phyloP scores from a whole-genome alignment of 345 rosid species.

The Populus tremula region DNA sequence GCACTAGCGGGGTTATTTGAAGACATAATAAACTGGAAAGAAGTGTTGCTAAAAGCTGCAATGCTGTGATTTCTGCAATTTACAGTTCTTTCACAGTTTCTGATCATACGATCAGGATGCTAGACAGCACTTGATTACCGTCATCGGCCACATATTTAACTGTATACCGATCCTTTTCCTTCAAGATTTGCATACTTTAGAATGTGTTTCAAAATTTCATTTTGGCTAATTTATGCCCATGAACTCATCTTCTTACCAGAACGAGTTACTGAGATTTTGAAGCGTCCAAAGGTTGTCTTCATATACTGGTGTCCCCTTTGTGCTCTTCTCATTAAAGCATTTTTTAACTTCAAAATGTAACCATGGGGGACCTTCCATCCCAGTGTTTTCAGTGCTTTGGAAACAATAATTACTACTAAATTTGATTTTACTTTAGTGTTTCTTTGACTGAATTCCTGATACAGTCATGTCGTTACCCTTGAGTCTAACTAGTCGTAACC shows the following conservation, averaged over 20 bases:
- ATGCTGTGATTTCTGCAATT: conserved; percentile 10
- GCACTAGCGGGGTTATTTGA: conserved; percentile 11
- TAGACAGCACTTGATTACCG: background rate
- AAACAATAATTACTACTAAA: background rate
- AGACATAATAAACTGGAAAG: conserved; percentile 7
- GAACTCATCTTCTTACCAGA: background rate
- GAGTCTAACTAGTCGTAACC: background rate
- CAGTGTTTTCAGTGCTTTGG: background rate
- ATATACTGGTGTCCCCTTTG: background rate
- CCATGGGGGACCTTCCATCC: background rate
- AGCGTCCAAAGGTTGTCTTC: background rate
- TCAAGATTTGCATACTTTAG: conserved; percentile 1
- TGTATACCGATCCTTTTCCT: conserved; percentile 6
- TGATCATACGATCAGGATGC: conserved; percentile 20
- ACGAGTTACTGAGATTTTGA: background rate
- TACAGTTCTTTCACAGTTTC: background rate
- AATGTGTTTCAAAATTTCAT: conserved; percentile 1
- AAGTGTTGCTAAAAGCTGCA: background rate
- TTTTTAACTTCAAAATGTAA: no score
- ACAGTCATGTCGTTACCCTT: background rate
- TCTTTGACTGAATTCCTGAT: background rate
- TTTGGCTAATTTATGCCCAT: background rate
- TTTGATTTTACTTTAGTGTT: background rate
- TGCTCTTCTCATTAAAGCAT: background rate
- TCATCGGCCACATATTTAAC: background rate